phyloP scores from a whole-genome alignment of 805 yeast species.

The Candida boidinii region DNA sequence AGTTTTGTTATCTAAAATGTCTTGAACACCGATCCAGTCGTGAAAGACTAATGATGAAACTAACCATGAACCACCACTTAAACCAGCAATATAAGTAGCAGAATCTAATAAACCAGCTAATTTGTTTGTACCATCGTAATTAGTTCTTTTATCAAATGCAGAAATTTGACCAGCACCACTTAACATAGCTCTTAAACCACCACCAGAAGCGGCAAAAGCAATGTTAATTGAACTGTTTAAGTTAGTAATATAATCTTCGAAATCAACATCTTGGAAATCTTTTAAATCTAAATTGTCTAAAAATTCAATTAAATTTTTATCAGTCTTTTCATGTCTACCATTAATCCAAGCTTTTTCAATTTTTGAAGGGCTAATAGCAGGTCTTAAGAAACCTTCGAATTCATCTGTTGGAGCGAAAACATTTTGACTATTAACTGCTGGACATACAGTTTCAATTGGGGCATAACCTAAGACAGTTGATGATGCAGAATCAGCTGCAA shows the following conservation, averaged over 20 bases:
- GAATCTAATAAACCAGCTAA: constrained; percentile 48
- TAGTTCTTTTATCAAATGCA: constrained; percentile 40
- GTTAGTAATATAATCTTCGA: constrained; percentile 21
- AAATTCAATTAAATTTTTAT: constrained; percentile 33
- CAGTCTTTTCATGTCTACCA: constrained; percentile 34
- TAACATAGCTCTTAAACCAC: constrained; percentile 53
- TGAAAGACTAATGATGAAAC: constrained; percentile 38
- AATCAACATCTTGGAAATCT: constrained; percentile 37
- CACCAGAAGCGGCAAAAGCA: constrained; percentile 40
- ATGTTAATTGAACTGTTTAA: constrained; percentile 27
- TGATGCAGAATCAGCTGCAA: constrained; percentile 16
- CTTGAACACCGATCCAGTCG: constrained; percentile 47
- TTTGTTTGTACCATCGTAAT: constrained; percentile 21
- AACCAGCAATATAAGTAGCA: constrained; percentile 49
- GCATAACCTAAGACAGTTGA: constrained; percentile 42
- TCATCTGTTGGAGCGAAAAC: constrained; percentile 6
- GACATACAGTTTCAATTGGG: constrained; percentile 46
- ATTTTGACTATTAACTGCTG: constrained; percentile 14
- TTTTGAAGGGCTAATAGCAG: constrained; percentile 34
- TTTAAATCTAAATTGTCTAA: constrained; percentile 34
- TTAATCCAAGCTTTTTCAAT: constrained; percentile 47
- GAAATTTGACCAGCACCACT: constrained; percentile 47
- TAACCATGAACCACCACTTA: constrained; percentile 71
- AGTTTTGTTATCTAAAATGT: constrained; percentile 30
- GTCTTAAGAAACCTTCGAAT: constrained; percentile 22